phyloP scores from a whole-genome alignment of 176 grass and related monocot species.

The Eragrostis nindensis region DNA sequence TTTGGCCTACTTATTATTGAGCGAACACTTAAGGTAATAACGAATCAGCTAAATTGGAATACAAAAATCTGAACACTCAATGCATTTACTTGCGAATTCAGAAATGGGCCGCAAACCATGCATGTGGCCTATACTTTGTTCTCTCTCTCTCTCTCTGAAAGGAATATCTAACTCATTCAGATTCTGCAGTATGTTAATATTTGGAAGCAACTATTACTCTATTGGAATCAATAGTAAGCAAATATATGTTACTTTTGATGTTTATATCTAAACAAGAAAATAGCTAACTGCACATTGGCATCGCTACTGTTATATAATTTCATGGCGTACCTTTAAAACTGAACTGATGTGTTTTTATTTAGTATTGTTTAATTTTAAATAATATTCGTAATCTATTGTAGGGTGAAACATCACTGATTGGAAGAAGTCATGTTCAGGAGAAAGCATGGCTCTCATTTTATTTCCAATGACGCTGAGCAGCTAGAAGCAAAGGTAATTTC shows the following conservation, averaged over 20 bases:
- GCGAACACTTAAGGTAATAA: not conserved
- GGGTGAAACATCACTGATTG: not conserved
- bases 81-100: too few species aligned
- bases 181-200: not conserved
- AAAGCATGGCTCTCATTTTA: conserved; percentile 54
- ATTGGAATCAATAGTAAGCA: not conserved
- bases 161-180: not conserved
- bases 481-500: conserved; percentile 61
- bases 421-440: conserved; percentile 69
- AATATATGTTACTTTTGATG: not conserved
- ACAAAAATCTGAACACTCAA: too few species aligned
- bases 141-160: not conserved
- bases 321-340: not conserved
- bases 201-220: not conserved
- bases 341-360: not conserved
- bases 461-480: conserved; percentile 48
- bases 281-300: not conserved
- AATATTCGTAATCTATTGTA: not conserved
- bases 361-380: not conserved
- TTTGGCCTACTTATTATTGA: not conserved
- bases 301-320: not conserved
- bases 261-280: not conserved
- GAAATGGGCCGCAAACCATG: not conserved
- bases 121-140: not conserved
- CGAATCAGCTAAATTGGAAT: not conserved